Base-by-base conservation (phyloP, 345 rosid species). In the Anacardium occidentale region DNA sequence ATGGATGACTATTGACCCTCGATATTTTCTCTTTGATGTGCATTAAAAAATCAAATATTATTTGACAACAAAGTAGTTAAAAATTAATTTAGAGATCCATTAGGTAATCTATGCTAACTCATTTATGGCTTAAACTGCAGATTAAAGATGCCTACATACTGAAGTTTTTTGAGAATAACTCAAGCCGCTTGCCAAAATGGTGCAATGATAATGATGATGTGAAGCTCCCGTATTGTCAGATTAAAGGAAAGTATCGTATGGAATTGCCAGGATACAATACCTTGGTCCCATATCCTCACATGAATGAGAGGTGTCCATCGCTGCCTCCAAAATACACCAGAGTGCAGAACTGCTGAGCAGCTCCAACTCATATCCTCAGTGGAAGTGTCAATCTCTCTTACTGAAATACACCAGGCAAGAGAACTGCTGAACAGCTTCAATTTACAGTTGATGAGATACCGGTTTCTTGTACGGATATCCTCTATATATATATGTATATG, bases 201-300 rank as follows among this genome's bases (percentile, higher is more conserved):
- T 95, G 99, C 90, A 91, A 93, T 66, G 88, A 84, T 70, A 91
- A 80, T 21, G 94, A 90, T 17, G 17, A 54, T 48, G 90, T 88
- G 64, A 85, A 91, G 84, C 90, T 93, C 20, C 93, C 92, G 0
- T 96, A 82, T 70, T 95, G 99, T 83, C 98, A 95, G 81, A 91
- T 96, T 59, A 77, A 71, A 52, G 98, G 99, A 64, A 87, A 87
- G 78, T 95, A 93, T 70, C 83, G 96, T 64, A 95, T 95, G 97
- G 99, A 95, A 69, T 85, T 95, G 74, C 99, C 96, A 0, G 98
- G 75, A 64, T 95, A 87, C 80, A 95, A 95, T 78, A 76, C 94
- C 52, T 57, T 91, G 83, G 97, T 87, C 62, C 96, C 90, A 20
- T 92, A 95, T 76, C 93, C 93, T 3, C 96, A 87, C 74, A 95